phyloP scores from a whole-genome alignment of 108 stramenopile genomes.

The Aureococcus anophagefferens region DNA sequence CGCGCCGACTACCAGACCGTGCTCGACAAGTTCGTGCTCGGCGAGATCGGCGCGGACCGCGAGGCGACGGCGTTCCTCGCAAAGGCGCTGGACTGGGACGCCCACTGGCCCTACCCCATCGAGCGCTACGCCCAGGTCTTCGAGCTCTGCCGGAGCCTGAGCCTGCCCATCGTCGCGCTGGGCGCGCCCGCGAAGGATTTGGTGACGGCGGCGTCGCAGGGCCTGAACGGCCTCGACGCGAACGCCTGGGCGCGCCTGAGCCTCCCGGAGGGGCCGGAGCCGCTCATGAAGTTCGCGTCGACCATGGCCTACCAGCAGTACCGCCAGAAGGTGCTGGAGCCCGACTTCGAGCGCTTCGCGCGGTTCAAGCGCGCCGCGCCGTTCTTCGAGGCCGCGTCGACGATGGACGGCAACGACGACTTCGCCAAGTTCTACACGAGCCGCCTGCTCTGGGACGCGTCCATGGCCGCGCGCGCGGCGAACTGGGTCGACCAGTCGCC shows the following conservation, averaged over 20 bases:
- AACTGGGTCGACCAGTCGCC: background rate
- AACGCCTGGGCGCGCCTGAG: background rate
- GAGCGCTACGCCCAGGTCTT: background rate
- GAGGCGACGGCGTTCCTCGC: background rate
- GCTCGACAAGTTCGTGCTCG: background rate
- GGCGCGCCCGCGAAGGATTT: background rate
- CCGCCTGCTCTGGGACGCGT: background rate
- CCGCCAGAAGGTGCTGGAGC: too few species aligned
- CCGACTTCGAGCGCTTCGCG: too few species aligned
- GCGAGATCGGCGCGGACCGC: background rate
- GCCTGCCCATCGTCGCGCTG: background rate
- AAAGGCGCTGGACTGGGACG: background rate
- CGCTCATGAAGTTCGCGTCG: too few species aligned
- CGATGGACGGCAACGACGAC: too few species aligned
- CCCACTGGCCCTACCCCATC: background rate
- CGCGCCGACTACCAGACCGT: background rate
- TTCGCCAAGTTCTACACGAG: background rate
- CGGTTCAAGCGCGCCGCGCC: too few species aligned
- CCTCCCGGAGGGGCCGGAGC: background rate
- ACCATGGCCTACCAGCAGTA: too few species aligned
- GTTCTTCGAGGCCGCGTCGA: too few species aligned
- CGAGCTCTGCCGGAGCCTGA: background rate
- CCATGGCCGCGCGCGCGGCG: background rate
- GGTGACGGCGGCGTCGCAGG: background rate
- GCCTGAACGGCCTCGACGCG: background rate